A percentile compares a stretch with the other conserved stretches of the same genome.
Evolutionary conservation across 108 stramenopile genomes (phyloP).

Genomic region (Skeletonema menzelii): DNA sequence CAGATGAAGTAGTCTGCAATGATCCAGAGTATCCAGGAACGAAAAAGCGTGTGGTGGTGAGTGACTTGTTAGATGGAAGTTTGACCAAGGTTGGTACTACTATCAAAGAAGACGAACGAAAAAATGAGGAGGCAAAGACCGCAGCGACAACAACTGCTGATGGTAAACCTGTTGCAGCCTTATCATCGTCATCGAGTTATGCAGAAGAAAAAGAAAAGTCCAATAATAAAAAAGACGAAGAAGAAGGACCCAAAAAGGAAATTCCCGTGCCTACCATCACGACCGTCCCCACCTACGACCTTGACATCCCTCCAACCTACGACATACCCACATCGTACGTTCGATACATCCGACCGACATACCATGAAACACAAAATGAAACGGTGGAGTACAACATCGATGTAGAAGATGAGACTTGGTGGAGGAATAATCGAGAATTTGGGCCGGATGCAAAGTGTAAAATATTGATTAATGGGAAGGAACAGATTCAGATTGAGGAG

Average conservation of each 20-base stretch:
- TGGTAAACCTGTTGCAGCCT: slow-evolving; percentile 51
- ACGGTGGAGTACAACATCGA: slow-evolving; percentile 74
- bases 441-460: slow-evolving; percentile 39
- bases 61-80: slow-evolving; percentile 6
- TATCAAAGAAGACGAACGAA: background rate
- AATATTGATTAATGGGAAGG: slow-evolving; percentile 10
- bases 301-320: slow-evolving; percentile 70
- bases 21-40: slow-evolving; percentile 60
- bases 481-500: background rate
- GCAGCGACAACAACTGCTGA: background rate
- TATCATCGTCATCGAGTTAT: slow-evolving; percentile 50
- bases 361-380: slow-evolving; percentile 41
- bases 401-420: slow-evolving; percentile 81
- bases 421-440: slow-evolving; percentile 66
- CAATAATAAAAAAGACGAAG: slow-evolving; percentile 27
- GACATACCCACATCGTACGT: slow-evolving; percentile 62
- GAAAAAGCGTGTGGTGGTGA: slow-evolving; percentile 38
- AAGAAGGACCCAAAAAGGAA: slow-evolving; percentile 50
- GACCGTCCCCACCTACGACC: slow-evolving; percentile 56
- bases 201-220: background rate
- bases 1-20: slow-evolving; percentile 69
- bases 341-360: slow-evolving; percentile 55
- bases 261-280: slow-evolving; percentile 81
- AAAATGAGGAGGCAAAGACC: background rate
- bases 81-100: slow-evolving; percentile 2